Percentiles rank a stretch among this genome's conserved stretches.
Conservation (phyloP, 176 grass and related monocot species). For the Oryza glaberrima region DNA sequence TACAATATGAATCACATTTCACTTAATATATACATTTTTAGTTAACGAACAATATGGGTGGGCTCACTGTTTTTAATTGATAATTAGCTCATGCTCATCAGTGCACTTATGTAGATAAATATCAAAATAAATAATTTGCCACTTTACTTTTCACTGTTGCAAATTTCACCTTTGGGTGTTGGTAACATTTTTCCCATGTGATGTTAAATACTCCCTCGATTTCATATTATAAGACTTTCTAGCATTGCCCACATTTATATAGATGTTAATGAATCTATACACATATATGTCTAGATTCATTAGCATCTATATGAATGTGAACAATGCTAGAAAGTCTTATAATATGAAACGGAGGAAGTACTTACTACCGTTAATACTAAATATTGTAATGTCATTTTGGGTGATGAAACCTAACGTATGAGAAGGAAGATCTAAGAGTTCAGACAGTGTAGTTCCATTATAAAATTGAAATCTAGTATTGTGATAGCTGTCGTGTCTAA, state of each 20-base stretch:
- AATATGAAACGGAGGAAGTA: too few species aligned
- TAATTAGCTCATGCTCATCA: neutral
- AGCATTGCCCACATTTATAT: too few species aligned
- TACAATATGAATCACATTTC: constrained; percentile 52
- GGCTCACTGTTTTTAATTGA: neutral
- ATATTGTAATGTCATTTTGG: neutral
- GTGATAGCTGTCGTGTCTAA: neutral
- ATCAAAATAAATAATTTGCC: neutral
- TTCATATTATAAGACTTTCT: too few species aligned
- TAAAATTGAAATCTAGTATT: neutral
- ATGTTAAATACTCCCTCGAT: neutral
- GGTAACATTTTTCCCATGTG: neutral
- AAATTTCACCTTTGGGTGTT: neutral
- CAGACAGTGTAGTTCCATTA: neutral
- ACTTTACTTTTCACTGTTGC: neutral
- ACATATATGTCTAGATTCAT: too few species aligned
- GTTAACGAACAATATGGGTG: neutral
- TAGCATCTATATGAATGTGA: too few species aligned
- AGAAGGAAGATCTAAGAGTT: neutral
- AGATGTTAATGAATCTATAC: too few species aligned
- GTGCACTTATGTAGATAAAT: neutral
- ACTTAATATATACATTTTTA: constrained; percentile 18
- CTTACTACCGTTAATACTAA: neutral
- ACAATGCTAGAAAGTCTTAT: too few species aligned
- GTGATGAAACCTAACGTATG: neutral